phyloP scores from a whole-genome alignment of 2,329 filamentous ascomycete genomes.

The Penicillium sclerotiorum region DNA sequence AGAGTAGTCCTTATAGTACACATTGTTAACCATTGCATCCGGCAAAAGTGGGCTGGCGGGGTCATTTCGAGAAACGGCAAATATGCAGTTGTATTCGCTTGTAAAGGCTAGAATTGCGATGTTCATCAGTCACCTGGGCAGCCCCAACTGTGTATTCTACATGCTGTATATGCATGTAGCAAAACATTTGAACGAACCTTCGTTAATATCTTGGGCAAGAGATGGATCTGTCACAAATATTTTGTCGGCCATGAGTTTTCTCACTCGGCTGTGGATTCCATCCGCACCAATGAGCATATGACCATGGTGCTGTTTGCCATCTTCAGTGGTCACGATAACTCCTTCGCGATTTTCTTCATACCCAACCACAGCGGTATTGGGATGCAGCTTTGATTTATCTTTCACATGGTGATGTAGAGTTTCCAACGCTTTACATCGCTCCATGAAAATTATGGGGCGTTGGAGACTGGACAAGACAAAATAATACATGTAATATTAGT shows the following conservation, averaged over 20 bases:
- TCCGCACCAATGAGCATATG: conserved; percentile 44
- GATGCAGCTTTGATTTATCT: conserved; percentile 12
- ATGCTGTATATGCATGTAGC: background rate
- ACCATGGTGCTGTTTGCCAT: conserved; percentile 36
- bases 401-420: conserved; percentile 20
- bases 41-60: conserved; percentile 8
- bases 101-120: conserved; percentile 9
- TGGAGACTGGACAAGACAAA: conserved; percentile 3
- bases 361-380: conserved; percentile 5
- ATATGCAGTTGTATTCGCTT: conserved; percentile 28
- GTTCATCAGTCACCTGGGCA: background rate
- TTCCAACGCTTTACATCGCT: conserved; percentile 21
- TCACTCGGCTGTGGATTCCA: conserved; percentile 42
- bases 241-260: conserved; percentile 32
- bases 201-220: conserved; percentile 2
- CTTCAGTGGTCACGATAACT: conserved; percentile 33
- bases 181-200: conserved; percentile 2
- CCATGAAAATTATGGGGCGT: conserved; percentile 22
- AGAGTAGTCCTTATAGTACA: conserved; percentile 20
- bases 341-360: conserved; percentile 18
- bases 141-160: no score
- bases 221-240: conserved; percentile 3
- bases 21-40: conserved; percentile 11
- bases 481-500: no score
- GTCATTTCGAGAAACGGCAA: conserved; percentile 21